A percentile compares a stretch with the other conserved stretches of the same genome.
Evolutionary conservation across 345 rosid species (phyloP).

Genomic region (Reutealis trisperma): DNA sequence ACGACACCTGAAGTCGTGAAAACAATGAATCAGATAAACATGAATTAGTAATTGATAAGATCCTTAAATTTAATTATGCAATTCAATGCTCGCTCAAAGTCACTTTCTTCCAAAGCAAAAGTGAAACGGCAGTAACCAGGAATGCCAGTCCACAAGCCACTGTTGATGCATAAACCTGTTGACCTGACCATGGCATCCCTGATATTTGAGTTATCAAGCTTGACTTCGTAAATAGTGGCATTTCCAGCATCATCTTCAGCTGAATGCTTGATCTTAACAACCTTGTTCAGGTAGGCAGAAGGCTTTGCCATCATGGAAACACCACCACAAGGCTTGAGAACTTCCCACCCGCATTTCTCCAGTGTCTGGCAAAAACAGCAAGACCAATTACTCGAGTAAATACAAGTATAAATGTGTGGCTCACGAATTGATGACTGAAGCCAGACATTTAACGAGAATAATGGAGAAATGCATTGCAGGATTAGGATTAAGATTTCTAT

Average conservation of each 20-base stretch:
- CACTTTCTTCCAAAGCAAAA: conserved; percentile 63
- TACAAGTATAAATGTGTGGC: no score
- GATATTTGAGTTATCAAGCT: conserved; percentile 62
- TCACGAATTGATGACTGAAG: no score
- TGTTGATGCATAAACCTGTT: conserved; percentile 82
- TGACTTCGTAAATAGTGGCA: conserved; percentile 32
- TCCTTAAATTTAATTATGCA: conserved; percentile 59
- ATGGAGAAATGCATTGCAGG: no score
- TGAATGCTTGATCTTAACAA: conserved; percentile 37
- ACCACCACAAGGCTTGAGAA: conserved; percentile 61
- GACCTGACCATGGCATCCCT: conserved; percentile 67
- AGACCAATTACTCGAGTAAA: not conserved
- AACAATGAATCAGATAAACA: not conserved
- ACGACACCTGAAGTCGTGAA: not conserved
- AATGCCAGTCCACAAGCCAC: conserved; percentile 82
- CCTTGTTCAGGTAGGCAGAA: conserved; percentile 58
- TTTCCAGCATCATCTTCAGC: conserved; percentile 15
- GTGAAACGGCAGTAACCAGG: conserved; percentile 94
- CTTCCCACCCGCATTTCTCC: conserved; percentile 90
- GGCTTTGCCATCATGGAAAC: conserved; percentile 92
- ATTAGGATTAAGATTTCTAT: no score
- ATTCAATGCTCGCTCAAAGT: conserved; percentile 71
- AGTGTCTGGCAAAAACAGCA: conserved; percentile 44
- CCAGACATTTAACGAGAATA: no score
- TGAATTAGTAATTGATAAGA: conserved; percentile 26